Base-by-base conservation (phyloP, 2,329 filamentous ascomycete genomes). In the Coniochaeta pulveracea region DNA sequence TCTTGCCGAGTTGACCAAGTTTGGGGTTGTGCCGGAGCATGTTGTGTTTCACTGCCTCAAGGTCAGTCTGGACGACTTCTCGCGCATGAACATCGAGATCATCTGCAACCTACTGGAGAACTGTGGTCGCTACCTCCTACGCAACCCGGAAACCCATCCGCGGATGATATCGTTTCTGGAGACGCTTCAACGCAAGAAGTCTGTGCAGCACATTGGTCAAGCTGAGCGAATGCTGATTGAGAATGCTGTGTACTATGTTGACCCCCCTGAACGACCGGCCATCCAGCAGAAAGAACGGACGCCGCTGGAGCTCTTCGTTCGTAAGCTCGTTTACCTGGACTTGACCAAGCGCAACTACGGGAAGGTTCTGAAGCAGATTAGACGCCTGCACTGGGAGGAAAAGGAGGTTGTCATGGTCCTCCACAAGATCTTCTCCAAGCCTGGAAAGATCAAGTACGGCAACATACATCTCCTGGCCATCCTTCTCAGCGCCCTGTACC, bases 21-120 rank as follows among this genome's bases (percentile, higher is more conserved):
- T 98, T 50, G 89, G 91, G 19, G 85, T 95, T 19, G 91, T 98
- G 7, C 91, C 93, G 1, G 91, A 98, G 55, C 91, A 98, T 56
- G 89, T 98, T 42, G 93, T 98, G 34, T 98, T 98, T 51, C 91
- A 98, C 51, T 98, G 91, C 52, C 75, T 98, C 47, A 98, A 95
- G 56, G 89, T 98, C 54, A 93, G 89, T 45, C 63, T 98, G 18
- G 91, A 98, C 48, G 91, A 98, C 50, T 98, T 98, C 51, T 95
- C 91, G 3, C 76, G 89, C 40, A 95, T 95, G 83, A 98, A 98
- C 50, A 95, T 98, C 42, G 93, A 98, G 55, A 95, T 98, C 46
- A 89, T 98, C 42, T 93, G 88, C 49, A 93, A 93, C 49, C 66
- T 98, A 18, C 69, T 98, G 15, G 91, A 98, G 55, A 96, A 96